Base-by-base conservation (phyloP, 805 yeast species). In the Metschnikowia shivogae region DNA sequence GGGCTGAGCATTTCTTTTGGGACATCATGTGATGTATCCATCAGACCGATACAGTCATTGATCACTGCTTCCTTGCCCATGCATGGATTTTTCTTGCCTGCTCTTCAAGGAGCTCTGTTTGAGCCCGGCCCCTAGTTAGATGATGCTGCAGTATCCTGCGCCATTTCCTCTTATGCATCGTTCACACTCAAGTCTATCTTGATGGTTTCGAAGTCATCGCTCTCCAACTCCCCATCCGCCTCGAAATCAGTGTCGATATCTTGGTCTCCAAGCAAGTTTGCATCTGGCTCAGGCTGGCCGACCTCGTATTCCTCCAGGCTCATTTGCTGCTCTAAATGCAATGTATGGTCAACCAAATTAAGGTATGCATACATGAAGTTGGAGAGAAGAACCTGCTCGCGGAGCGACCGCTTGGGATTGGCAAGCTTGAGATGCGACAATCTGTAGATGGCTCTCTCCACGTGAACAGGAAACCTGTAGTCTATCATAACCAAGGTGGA, bases 301-400 rank as follows among this genome's bases (percentile, higher is more conserved):
- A 39, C 27, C 22, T 42, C 54, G 31, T 28, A 39, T 11, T 55
- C 55, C 17, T 55, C 57, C 50, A 42, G 46, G 37, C 61, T 60
- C 62, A 66, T 59, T 48, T 82, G 88, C 56, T 86, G 92, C 49
- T 71, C 75, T 49, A 86, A 64, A 63, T 84, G 88, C 54, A 86
- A 70, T 12, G 92, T 90, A 61, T 92, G 97, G 63, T 92, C 95
- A 45, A 93, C 96, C 64, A 93, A 72, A 60, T 93, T 92, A 72
- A 93, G 76, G 65, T 93, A 93, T 0, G 97, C 92, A 61, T 93
- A 93, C 99, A 93, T 93, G 77, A 93, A 93, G 63, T 93, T 93
- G 47, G 97, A 88, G 52, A 93, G 68, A 40, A 93, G 64, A 1
- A 93, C 99, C 62, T 93, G 99, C 62, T 93, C 97, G 32, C 89